Evolutionary conservation across 345 rosid genomes (phyloP), one percentile per base, ranked within the genome.

Genomic region (Balakata baccata): DNA sequence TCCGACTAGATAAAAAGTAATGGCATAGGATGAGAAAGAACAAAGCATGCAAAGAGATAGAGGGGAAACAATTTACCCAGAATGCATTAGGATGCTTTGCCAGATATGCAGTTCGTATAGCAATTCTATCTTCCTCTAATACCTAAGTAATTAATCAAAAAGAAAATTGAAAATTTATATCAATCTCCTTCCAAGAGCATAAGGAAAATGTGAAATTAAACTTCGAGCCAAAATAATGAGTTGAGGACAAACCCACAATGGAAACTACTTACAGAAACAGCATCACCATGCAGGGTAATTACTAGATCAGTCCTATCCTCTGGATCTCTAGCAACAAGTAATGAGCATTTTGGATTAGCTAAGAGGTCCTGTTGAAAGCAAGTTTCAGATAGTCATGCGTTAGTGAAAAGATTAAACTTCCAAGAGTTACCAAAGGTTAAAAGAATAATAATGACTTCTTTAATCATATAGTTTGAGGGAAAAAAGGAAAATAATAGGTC

Each of bases 61-160:
- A 39, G 73, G 72, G 79, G 58, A 58, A 34, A 73, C 51, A 73
- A 43, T 25, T 81, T 92, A 94, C 98, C 98, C 98, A 89, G 62
- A 94, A 90, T 63, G 98, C 97, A 77, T 79, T 89, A 7, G 98
- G 97, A 82, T 92, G 98, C 85, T 85, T 94, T 69, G 92, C 88
- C 76, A 94, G 76, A 86, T 92, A 94, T 50, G 91, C 85, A 80
- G 90, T 76, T 74, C 96, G 93, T 75, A 81, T 65, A 47, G 94
- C 84, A 76, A 85, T 85, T 65, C 38, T 78, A 64, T 92, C 96
- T 71, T 87, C 78, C 45, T 86, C 92, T 56, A 89, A 53, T 45
- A 95, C 93, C 99, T 95, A 70, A 11, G 78, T 37, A 50, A 68
- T 71, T 47, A 71, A 81, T 38, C 37, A 25, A 69, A 47, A 71